Evolutionary conservation across 176 grass and related monocot genomes (phyloP).

Genomic region (Saccharum spontaneum): DNA sequence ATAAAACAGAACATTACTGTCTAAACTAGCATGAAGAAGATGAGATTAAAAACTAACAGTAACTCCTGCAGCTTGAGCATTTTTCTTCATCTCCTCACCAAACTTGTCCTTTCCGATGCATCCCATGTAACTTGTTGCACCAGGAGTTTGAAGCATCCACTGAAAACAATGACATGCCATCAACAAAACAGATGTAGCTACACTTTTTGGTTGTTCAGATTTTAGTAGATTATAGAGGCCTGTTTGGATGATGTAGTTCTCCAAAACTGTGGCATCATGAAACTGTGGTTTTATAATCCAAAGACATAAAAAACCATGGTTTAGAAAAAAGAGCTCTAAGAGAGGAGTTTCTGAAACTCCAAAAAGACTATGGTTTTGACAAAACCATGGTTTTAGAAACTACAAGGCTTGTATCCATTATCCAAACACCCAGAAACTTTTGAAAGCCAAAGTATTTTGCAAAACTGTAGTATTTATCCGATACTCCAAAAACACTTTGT

Average conservation of each 20-base stretch:
- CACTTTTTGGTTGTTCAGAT: background rate
- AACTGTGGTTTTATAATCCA: background rate
- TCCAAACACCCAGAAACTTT: background rate
- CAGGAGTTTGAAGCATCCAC: slow-evolving; percentile 91
- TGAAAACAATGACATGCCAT: slow-evolving; percentile 36
- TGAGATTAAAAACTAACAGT: slow-evolving; percentile 58
- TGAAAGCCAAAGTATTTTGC: background rate
- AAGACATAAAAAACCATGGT: background rate
- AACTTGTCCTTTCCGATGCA: slow-evolving; percentile 87
- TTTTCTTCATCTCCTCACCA: slow-evolving; percentile 88
- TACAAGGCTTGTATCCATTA: background rate
- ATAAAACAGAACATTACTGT: background rate
- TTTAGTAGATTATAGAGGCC: background rate
- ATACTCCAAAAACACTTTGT: background rate
- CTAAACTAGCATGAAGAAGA: background rate
- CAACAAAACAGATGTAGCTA: slow-evolving; percentile 28
- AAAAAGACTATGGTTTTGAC: background rate
- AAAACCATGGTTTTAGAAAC: background rate
- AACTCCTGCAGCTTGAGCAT: slow-evolving; percentile 56
- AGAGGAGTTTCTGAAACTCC: background rate
- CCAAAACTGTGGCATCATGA: background rate
- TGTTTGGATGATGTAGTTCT: background rate
- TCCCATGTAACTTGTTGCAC: slow-evolving; percentile 77
- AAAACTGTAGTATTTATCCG: background rate
- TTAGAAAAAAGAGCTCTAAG: background rate